Evolutionary conservation across 163 green algal species (phyloP), one percentile per base, ranked within the genome.

Genomic region (Volvox carteri): DNA sequence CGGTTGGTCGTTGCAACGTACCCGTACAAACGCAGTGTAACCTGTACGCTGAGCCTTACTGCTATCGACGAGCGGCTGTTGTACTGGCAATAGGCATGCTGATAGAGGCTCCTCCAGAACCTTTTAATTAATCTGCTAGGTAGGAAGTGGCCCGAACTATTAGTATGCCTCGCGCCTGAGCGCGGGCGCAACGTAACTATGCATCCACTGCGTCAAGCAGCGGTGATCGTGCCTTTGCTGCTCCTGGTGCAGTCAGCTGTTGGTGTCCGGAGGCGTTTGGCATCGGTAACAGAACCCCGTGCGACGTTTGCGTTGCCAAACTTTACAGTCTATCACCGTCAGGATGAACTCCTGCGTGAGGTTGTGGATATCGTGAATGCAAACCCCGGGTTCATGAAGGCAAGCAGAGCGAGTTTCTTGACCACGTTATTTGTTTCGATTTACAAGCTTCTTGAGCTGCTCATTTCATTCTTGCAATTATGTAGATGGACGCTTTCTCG

Each of bases 281-380:
- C 73, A 65, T 41, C 73, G 7, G 70, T 21, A 58, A 35, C 16
- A 78, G 39, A 78, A 58, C 4, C 4, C 33, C 19, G 19, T 25
- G 33, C 44, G 73, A 48, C 33, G 12, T 78, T 42, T 28, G 80
- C 87, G 4, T 76, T 91, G 56, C 95, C 95, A 0, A 92, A 97
- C 88, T 97, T 94, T 84, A 90, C 90, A 1, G 48, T 97, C 4
- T 97, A 97, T 50, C 94, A 97, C 78, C 94, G 75, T 25, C 94
- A 93, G 91, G 89, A 95, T 30, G 86, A 92, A 4, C 76, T 97
- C 41, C 90, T 96, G 35, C 60, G 92, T 28, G 70, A 92, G n/a
- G 93, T 97, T 11, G 58, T 92, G 30, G 74, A 90, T 6, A 78
- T 95, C 28, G 93, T 96, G 11, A 72, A 83, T 11, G 83, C 80